phyloP scores from a whole-genome alignment of 768 basidiomycete genomes.

The Naganishia kalamii region DNA sequence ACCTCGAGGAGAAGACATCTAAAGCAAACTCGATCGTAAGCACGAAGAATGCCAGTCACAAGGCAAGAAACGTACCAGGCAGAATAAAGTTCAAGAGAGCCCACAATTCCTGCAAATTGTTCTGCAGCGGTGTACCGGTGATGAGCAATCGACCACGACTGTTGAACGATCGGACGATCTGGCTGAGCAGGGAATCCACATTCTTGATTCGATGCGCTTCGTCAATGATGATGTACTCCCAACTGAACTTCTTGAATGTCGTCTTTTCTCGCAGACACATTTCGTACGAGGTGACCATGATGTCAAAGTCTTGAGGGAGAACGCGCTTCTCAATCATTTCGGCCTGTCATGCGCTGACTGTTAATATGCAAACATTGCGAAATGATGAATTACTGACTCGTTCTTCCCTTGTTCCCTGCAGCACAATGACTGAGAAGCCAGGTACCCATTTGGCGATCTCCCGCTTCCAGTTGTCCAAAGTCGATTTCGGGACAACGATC shows the following conservation, averaged over 20 bases:
- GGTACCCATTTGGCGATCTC: constrained; percentile 90
- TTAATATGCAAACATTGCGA: neutral
- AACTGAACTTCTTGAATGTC: constrained; percentile 87
- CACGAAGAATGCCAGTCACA: no score
- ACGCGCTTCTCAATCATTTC: constrained; percentile 71
- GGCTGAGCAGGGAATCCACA: constrained; percentile 87
- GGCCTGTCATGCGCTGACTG: constrained; percentile 45
- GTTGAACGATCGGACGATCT: constrained; percentile 85
- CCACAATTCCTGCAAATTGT: constrained; percentile 96
- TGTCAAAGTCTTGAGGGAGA: constrained; percentile 81
- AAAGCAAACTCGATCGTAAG: neutral
- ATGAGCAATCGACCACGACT: constrained; percentile 86
- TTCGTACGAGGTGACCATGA: constrained; percentile 93
- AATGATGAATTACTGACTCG: constrained; percentile 49
- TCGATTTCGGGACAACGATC: constrained; percentile 97
- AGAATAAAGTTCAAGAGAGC: constrained; percentile 91
- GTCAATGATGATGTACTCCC: constrained; percentile 97
- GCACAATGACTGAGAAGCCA: constrained; percentile 69
- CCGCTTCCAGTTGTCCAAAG: constrained; percentile 91
- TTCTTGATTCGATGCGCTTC: constrained; percentile 99
- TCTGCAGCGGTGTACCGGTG: constrained; percentile 93
- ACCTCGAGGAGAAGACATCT: constrained; percentile 35
- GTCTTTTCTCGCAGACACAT: constrained; percentile 91
- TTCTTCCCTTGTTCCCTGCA: constrained; percentile 86
- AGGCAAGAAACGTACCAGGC: constrained; percentile 71